These are phyloP conservation scores for Diaporthe citrichinensis DNA, from an alignment of 2,329 filamentous ascomycete species.

Conservation along the genomic window DNA sequence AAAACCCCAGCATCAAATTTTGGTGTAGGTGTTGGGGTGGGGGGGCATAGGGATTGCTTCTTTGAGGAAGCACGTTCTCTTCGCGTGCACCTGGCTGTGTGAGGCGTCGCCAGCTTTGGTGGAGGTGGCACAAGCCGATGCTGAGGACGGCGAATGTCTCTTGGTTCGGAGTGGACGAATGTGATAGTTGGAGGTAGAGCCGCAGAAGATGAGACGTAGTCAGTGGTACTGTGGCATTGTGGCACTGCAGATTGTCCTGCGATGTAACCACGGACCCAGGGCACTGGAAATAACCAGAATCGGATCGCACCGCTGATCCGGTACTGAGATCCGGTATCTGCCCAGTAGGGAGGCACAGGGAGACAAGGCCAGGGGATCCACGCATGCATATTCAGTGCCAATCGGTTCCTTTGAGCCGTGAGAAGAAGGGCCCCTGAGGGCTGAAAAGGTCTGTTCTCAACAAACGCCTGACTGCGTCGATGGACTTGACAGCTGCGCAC, in stretches of 20 bases:
- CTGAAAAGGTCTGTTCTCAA: conserved; percentile 23
- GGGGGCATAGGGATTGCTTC: neutral
- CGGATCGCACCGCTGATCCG: conserved; percentile 26
- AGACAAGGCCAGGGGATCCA: conserved; percentile 6
- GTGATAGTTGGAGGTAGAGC: conserved; percentile 5
- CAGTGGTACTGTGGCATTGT: conserved; percentile 23
- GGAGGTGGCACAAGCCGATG: conserved; percentile 16
- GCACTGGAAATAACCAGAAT: conserved; percentile 5
- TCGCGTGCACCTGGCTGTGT: neutral
- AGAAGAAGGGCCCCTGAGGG: neutral
- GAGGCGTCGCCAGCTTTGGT: conserved; percentile 7
- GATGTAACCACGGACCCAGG: conserved; percentile 24
- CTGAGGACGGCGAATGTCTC: conserved; percentile 9
- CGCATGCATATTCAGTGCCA: conserved; percentile 11
- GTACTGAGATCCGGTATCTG: conserved; percentile 15
- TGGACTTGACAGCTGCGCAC: conserved; percentile 1
- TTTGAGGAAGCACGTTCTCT: neutral
- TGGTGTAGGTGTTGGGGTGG: neutral
- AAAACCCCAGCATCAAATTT: neutral
- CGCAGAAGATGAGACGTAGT: conserved; percentile 30
- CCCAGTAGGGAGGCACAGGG: neutral
- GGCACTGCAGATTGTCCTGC: conserved; percentile 14
- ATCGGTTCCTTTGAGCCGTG: neutral
- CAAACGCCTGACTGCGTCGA: neutral
- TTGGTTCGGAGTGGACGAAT: neutral